Conservation (phyloP, 2,329 filamentous ascomycete species). For the Alternaria solani region DNA sequence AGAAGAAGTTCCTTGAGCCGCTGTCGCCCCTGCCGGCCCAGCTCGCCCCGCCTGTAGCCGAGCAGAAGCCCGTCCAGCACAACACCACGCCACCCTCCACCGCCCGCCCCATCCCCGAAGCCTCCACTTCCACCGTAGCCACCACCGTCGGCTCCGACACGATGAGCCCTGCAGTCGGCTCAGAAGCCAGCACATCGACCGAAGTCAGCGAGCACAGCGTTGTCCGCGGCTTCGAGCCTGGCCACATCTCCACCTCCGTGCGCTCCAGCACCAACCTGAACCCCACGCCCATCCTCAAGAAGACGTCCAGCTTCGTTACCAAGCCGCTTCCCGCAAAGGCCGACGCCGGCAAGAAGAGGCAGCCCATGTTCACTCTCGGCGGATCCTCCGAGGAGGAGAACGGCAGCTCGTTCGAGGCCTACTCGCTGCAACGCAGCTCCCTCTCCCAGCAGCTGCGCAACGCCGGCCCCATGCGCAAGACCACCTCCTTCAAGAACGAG, state of each 20-base stretch:
- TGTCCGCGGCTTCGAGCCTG: slow-evolving; percentile 85
- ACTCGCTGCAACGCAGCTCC: slow-evolving; percentile 62
- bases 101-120: slow-evolving; percentile 62
- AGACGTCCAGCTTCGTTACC: slow-evolving; percentile 44
- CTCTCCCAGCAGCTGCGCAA: slow-evolving; percentile 63
- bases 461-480: slow-evolving; percentile 68
- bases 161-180: slow-evolving; percentile 55
- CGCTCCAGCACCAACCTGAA: slow-evolving; percentile 68
- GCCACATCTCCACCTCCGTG: slow-evolving; percentile 73
- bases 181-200: slow-evolving; percentile 70
- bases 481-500: slow-evolving; percentile 81
- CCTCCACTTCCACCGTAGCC: slow-evolving; percentile 66
- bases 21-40: slow-evolving; percentile 58
- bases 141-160: slow-evolving; percentile 53
- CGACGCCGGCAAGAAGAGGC: slow-evolving; percentile 67
- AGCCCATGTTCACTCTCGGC: slow-evolving; percentile 76
- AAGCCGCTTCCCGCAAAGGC: slow-evolving; percentile 41
- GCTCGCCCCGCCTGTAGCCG: slow-evolving; percentile 38
- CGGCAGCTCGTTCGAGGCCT: slow-evolving; percentile 74
- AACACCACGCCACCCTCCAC: slow-evolving; percentile 52
- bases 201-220: slow-evolving; percentile 72
- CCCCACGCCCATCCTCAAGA: slow-evolving; percentile 68
- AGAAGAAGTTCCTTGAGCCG: slow-evolving; percentile 74
- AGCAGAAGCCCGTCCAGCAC: slow-evolving; percentile 19
- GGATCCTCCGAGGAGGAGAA: slow-evolving; percentile 86